A percentile compares a stretch with the other conserved stretches of the same genome.
Evolutionary conservation across 768 basidiomycete genomes (phyloP).

Genomic region (Leccinum disarticulatum): DNA sequence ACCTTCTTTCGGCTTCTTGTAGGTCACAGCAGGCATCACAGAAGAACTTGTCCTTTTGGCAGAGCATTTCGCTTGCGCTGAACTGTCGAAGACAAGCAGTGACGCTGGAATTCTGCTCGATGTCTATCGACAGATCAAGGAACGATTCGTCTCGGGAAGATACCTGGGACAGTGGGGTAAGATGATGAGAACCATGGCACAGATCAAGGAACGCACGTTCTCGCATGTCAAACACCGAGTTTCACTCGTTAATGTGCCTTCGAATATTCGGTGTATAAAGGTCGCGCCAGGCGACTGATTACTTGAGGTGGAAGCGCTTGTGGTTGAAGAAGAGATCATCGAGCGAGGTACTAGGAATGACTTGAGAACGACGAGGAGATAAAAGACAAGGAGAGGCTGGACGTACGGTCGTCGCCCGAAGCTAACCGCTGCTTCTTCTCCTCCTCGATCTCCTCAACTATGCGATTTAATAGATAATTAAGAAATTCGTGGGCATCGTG

Average conservation of each 20-base stretch:
- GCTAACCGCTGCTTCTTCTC: slow-evolving; percentile 50
- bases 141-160: slow-evolving; percentile 95
- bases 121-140: slow-evolving; percentile 98
- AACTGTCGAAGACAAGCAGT: slow-evolving; percentile 96
- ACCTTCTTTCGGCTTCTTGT: slow-evolving; percentile 97
- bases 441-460: slow-evolving; percentile 90
- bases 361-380: slow-evolving; percentile 7
- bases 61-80: slow-evolving; percentile 97
- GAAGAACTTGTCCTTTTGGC: slow-evolving; percentile 97
- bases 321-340: slow-evolving; percentile 51
- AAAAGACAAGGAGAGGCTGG: not conserved
- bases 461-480: slow-evolving; percentile 88
- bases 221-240: slow-evolving; percentile 98
- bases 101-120: slow-evolving; percentile 96
- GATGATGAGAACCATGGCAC: slow-evolving; percentile 8
- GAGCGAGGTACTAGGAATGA: slow-evolving; percentile 56
- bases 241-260: slow-evolving; percentile 93
- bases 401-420: slow-evolving; percentile 68
- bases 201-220: slow-evolving; percentile 56
- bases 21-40: slow-evolving; percentile 96
- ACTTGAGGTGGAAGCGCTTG: slow-evolving; percentile 48
- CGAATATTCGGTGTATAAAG: slow-evolving; percentile 89
- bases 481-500: slow-evolving; percentile 99
- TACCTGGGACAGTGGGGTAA: slow-evolving; percentile 45
- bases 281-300: slow-evolving; percentile 56